Conservation (phyloP, 73 alveolate genomes). For the Breviolum minutum region DNA sequence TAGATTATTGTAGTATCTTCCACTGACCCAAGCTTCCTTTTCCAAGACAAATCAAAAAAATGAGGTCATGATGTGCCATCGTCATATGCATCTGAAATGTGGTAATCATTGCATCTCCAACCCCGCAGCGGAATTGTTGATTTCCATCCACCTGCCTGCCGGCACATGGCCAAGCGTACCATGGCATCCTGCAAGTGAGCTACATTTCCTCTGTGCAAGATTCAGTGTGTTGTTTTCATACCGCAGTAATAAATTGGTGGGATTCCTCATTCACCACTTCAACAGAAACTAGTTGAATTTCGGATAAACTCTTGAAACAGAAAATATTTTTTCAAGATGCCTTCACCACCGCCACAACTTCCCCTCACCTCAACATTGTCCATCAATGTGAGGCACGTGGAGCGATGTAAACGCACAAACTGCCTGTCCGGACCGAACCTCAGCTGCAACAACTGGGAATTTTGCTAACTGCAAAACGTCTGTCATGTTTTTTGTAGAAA, state of each 20-base stretch:
- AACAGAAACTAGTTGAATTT: no score
- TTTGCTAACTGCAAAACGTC: no score
- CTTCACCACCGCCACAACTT: no score
- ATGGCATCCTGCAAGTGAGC: slow-evolving; percentile 50
- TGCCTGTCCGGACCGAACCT: slow-evolving; percentile 74
- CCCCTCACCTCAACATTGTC: slow-evolving; percentile 36
- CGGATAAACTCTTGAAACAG: no score
- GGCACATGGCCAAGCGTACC: slow-evolving; percentile 89
- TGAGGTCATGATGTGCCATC: not conserved
- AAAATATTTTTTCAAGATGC: no score
- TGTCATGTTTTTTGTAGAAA: no score
- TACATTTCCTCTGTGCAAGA: not conserved
- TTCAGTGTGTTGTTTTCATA: no score
- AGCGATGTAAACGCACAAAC: slow-evolving; percentile 51
- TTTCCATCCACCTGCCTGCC: not conserved
- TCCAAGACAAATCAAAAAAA: not conserved
- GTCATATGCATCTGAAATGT: not conserved
- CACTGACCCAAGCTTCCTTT: not conserved
- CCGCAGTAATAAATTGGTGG: no score
- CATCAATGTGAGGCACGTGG: slow-evolving; percentile 10
- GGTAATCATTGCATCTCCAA: no score
- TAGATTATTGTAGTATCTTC: not conserved
- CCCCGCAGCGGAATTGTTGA: no score
- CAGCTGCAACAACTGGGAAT: not conserved
- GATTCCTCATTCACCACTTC: no score